A percentile compares a stretch with the other conserved stretches of the same genome.
These are phyloP conservation scores for Euphorbia neoarborescens DNA, from an alignment of 441 rosid genomes.

Conservation along the genomic window DNA sequence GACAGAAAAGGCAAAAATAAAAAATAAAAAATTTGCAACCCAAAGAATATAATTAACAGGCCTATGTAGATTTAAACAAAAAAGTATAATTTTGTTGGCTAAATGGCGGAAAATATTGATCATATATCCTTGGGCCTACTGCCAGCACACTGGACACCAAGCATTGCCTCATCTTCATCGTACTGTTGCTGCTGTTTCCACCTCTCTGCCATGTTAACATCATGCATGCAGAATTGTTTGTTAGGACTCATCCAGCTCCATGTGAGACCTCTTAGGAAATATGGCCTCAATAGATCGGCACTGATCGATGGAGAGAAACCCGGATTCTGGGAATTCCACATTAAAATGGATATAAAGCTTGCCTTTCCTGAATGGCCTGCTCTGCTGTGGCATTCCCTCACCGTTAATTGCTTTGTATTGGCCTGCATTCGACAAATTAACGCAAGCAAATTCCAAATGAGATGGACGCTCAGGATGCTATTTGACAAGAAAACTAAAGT, in stretches of 20 bases:
- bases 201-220: conserved; percentile 57
- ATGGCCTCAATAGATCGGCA: conserved; percentile 39
- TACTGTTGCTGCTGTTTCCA: conserved; percentile 39
- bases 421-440: conserved; percentile 27
- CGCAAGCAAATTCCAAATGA: not conserved
- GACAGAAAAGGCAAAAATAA: too few relatives aligned
- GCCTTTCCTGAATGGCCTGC: conserved; percentile 71
- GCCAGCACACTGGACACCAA: conserved; percentile 74
- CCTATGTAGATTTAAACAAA: not conserved
- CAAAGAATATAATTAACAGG: not conserved
- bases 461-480: not conserved
- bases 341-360: conserved; percentile 63
- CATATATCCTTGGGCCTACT: conserved; percentile 25
- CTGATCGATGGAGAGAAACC: conserved; percentile 44
- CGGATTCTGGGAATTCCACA: conserved; percentile 56
- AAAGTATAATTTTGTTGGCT: not conserved
- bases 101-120: not conserved
- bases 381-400: conserved; percentile 68
- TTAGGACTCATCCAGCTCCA: conserved; percentile 66
- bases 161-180: conserved; percentile 46
- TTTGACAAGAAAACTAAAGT: not conserved
- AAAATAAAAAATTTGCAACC: not conserved
- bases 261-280: conserved; percentile 37
- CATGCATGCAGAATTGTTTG: conserved; percentile 64
- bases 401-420: conserved; percentile 60